Percentiles rank a stretch among this genome's conserved stretches.
Evolutionary conservation across 306 rosid species (phyloP).

Genomic region (Astragalus membranaceus): DNA sequence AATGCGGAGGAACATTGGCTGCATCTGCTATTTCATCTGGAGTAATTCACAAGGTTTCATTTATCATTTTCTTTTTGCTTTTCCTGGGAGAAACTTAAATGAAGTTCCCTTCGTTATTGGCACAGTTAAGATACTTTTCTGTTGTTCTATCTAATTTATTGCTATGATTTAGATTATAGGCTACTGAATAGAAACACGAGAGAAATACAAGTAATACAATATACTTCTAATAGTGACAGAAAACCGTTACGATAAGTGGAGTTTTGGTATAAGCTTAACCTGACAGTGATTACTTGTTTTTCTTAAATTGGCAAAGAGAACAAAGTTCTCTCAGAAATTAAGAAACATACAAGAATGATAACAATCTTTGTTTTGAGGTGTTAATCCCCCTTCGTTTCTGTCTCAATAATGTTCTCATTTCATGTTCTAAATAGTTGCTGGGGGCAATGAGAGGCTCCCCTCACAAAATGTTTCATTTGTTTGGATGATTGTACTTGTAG

Average conservation of each 20-base stretch:
- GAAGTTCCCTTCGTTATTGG: slow-evolving; percentile 3
- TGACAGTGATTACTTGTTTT: neutral
- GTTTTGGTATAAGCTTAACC: neutral
- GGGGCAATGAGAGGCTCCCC: neutral
- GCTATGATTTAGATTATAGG: neutral
- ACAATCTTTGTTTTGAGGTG: neutral
- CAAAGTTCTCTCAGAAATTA: neutral
- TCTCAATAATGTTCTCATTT: neutral
- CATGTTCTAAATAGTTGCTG: neutral
- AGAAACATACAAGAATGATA: neutral
- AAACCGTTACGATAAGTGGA: neutral
- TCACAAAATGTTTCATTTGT: neutral
- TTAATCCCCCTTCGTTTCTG: neutral
- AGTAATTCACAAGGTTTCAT: slow-evolving; percentile 69
- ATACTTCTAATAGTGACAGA: no score
- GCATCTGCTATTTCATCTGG: slow-evolving; percentile 93
- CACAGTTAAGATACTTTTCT: neutral
- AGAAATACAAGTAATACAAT: no score
- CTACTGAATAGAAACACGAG: neutral
- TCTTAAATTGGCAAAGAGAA: neutral
- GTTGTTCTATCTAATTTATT: neutral
- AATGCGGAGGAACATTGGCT: slow-evolving; percentile 91
- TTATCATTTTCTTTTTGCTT: neutral
- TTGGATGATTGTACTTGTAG: neutral
- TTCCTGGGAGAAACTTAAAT: neutral